Conservation (phyloP, 495 filamentous ascomycete species). For the Trichoderma parareesei region DNA sequence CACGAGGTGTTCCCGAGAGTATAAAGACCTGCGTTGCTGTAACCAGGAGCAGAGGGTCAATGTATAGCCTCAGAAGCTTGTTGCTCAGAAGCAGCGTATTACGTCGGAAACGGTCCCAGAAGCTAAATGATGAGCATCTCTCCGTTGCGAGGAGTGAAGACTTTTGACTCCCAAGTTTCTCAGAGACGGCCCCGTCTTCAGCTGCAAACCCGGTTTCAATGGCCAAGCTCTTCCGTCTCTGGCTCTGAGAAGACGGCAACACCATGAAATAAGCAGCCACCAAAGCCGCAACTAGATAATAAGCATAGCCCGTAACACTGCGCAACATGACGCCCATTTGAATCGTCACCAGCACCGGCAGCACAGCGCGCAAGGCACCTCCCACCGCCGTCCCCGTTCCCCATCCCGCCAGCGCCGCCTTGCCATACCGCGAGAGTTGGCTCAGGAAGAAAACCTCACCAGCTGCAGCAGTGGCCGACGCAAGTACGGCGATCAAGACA, state of each 20-base stretch:
- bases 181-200: background rate
- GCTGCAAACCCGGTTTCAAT: background rate
- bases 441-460: constrained; percentile 1
- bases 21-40: background rate
- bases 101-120: background rate
- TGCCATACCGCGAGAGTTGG: background rate
- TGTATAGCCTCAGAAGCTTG: constrained; percentile 1
- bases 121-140: background rate
- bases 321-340: background rate
- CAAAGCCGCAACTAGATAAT: background rate
- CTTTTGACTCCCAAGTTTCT: background rate
- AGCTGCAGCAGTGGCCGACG: background rate
- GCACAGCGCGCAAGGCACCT: background rate
- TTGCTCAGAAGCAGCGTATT: background rate
- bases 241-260: background rate
- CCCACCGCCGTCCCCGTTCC: background rate
- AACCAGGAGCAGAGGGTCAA: background rate
- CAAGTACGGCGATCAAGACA: background rate
- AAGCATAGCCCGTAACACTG: background rate
- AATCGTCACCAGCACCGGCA: background rate
- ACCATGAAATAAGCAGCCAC: constrained; percentile 1
- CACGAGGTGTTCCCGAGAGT: background rate
- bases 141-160: background rate
- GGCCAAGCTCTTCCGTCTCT: background rate
- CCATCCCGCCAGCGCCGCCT: constrained; percentile 9